Evolutionary conservation across 2,329 filamentous ascomycete species (phyloP).

Genomic region (Dothistroma septosporum): DNA sequence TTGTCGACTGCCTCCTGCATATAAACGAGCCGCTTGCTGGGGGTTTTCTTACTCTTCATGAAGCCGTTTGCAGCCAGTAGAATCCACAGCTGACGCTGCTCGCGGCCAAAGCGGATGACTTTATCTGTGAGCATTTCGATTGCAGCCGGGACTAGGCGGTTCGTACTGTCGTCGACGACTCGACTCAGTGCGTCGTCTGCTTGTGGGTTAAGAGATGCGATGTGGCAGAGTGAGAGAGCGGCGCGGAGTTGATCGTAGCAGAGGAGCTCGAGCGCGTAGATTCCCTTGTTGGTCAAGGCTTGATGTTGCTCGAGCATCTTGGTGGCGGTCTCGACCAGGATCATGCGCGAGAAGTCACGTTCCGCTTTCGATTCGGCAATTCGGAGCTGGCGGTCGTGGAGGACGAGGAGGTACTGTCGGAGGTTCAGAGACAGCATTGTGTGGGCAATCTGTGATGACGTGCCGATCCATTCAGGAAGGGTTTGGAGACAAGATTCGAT

Average conservation of each 20-base stretch:
- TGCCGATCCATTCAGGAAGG: conserved; percentile 26
- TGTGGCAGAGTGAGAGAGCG: conserved; percentile 28
- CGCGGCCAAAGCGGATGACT: conserved; percentile 29
- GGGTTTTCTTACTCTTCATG: conserved; percentile 27
- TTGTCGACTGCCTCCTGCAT: conserved; percentile 34
- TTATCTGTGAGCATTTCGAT: conserved; percentile 30
- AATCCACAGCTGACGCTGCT: conserved; percentile 32
- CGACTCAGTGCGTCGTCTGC: conserved; percentile 22
- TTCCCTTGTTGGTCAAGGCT: conserved; percentile 23
- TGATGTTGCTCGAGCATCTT: conserved; percentile 29
- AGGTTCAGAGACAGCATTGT: conserved; percentile 30
- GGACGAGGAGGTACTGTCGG: conserved; percentile 31
- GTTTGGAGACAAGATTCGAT: conserved; percentile 28
- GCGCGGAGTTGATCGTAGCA: conserved; percentile 30
- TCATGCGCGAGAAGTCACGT: conserved; percentile 30
- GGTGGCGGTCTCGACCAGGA: conserved; percentile 27
- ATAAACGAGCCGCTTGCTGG: conserved; percentile 20
- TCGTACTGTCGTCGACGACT: conserved; percentile 25
- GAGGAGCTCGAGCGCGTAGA: conserved; percentile 27
- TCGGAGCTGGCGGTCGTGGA: conserved; percentile 31
- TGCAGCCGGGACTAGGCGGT: conserved; percentile 22
- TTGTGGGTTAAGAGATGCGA: conserved; percentile 23
- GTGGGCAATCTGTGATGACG: conserved; percentile 14
- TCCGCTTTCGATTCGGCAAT: conserved; percentile 25
- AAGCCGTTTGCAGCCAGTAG: conserved; percentile 28